phyloP scores from a whole-genome alignment of 1,284 basidiomycete species.

The Inonotus hispidus region DNA sequence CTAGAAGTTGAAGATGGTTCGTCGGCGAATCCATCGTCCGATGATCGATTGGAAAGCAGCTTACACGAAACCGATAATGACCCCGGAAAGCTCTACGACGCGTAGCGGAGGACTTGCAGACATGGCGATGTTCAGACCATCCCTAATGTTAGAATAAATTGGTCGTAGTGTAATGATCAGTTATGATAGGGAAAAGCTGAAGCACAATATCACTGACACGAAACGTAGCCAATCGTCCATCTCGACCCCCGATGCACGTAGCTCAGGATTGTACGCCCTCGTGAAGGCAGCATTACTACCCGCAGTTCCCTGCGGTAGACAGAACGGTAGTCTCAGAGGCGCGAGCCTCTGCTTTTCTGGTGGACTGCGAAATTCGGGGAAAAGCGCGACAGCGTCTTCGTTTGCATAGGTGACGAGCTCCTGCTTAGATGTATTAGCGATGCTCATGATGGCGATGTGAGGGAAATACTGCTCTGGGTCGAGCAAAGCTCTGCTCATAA shows the following conservation, averaged over 20 bases:
- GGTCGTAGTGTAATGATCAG: not conserved
- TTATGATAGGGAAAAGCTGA: not conserved
- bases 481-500: not conserved
- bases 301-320: not conserved
- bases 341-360: not conserved
- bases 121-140: conserved; percentile 18
- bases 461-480: not conserved
- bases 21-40: not conserved
- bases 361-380: not conserved
- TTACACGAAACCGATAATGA: conserved; percentile 21
- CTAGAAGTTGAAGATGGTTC: conserved; percentile 3
- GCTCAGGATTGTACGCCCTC: conserved; percentile 8
- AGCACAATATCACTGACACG: not conserved
- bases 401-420: not conserved
- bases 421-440: not conserved
- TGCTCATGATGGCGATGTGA: not conserved
- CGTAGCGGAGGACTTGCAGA: conserved; percentile 21
- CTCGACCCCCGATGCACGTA: not conserved
- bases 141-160: not conserved
- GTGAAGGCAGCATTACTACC: not conserved
- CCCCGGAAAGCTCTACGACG: conserved; percentile 19
- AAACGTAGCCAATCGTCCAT: conserved; percentile 9
- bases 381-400: not conserved
- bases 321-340: conserved; percentile 1
- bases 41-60: not conserved